Percentiles rank a stretch among this genome's conserved stretches.
phyloP scores from a whole-genome alignment of 495 filamentous ascomycete genomes.

The Cercophora samala region DNA sequence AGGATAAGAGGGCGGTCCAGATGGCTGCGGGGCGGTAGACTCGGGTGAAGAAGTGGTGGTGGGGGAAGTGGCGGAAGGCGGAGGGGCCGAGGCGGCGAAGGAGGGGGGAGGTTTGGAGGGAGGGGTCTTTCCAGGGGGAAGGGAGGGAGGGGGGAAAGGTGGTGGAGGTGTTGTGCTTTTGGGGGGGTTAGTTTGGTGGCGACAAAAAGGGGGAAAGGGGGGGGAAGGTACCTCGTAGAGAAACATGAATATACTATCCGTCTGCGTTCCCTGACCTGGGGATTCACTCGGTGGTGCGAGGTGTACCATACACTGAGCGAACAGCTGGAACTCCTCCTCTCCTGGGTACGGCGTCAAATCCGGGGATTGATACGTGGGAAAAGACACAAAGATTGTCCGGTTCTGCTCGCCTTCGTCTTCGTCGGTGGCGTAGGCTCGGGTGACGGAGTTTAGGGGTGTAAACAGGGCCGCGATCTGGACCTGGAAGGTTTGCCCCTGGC shows the following conservation, averaged over 20 bases:
- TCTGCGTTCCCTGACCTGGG: conserved; percentile 11
- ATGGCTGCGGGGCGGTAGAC: conserved; percentile 46
- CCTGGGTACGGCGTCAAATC: conserved; percentile 30
- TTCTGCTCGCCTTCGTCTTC: conserved; percentile 20
- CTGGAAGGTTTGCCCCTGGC: conserved; percentile 26
- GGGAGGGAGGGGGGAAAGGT: conserved; percentile 28
- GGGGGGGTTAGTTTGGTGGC: conserved; percentile 22
- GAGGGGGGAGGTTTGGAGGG: not conserved
- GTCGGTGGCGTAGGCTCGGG: conserved; percentile 15
- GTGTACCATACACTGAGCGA: conserved; percentile 37
- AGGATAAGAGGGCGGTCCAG: conserved; percentile 42
- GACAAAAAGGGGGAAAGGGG: not conserved
- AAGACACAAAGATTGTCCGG: conserved; percentile 17
- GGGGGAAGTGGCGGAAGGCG: conserved; percentile 41
- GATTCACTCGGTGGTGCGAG: conserved; percentile 24
- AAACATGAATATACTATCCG: conserved; percentile 40
- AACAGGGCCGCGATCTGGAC: conserved; percentile 40
- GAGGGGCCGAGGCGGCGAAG: conserved; percentile 30
- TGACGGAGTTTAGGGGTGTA: conserved; percentile 26
- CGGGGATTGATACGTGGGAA: conserved; percentile 29
- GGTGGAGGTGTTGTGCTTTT: conserved; percentile 36
- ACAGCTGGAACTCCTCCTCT: conserved; percentile 38
- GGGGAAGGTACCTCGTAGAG: conserved; percentile 42
- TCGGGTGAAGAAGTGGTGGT: conserved; percentile 49
- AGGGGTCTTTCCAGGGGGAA: not conserved